Base-by-base conservation (phyloP, 2,329 filamentous ascomycete genomes). In the Pseudogymnoascus sp. region DNA sequence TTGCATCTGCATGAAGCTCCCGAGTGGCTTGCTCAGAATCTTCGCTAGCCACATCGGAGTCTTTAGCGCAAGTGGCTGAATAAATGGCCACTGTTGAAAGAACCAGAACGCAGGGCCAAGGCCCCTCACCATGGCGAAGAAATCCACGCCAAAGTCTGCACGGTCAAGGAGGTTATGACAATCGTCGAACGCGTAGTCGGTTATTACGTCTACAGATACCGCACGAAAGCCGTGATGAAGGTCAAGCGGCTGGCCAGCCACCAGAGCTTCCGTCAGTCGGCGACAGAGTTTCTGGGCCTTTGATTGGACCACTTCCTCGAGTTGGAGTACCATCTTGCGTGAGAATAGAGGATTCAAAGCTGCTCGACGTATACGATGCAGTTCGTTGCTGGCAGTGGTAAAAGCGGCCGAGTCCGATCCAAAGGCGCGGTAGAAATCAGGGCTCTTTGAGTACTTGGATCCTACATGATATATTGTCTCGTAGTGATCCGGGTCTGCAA, bases 151-250 rank as follows among this genome's bases (percentile, higher is more conserved):
- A 4, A 69, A 65, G 40, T 74, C 70, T 0, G 62, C 28, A 5
- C 59, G 59, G 24, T 73, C 73, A 1, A 75, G 61, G 10, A 70
- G 66, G 37, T 75, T 65, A 62, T 73, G 72, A 40, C 66, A 69
- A 7, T 68, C 61, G 7, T 65, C 71, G 46, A 74, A 74, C 1
- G 70, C 68, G 63, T 73, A 74, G n/a, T 74, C 69, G 6, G 70
- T 69, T 33, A 72, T 71, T 19, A 74, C 65, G 62, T 74, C 72
- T 11, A 70, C 65, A 0, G 68, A 70, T 10, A 74, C 62, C 11
- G 70, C 66, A 38, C 70, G 67, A 61, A 70, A 71, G 22, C 63
- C 68, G 59, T 70, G 67, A 60, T 71, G 66, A 12, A 72, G 60
- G 63, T 73, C 69, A 16, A 73, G n/a, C 68, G 5, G 65, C 50